phyloP scores from a whole-genome alignment of 768 basidiomycete species.

The Tricholoma terreum region DNA sequence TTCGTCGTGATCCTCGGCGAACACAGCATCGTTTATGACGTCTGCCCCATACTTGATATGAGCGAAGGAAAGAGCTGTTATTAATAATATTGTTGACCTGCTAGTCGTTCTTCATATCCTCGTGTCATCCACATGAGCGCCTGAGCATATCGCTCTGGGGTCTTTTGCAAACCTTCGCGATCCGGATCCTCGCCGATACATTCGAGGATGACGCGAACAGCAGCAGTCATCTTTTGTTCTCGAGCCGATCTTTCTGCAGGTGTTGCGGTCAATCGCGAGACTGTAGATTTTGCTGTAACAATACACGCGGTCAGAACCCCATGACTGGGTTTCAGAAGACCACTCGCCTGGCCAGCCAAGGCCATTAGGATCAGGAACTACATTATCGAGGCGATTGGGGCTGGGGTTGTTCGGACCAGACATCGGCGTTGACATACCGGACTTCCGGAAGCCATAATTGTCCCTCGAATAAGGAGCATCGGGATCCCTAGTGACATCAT shows the following conservation, averaged over 20 bases:
- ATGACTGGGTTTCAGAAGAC: background rate
- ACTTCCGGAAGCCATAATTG: slow-evolving; percentile 81
- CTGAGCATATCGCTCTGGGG: slow-evolving; percentile 95
- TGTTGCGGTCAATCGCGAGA: slow-evolving; percentile 79
- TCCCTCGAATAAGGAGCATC: slow-evolving; percentile 45
- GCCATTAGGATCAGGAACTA: slow-evolving; percentile 63
- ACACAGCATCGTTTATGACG: slow-evolving; percentile 97
- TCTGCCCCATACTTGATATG: slow-evolving; percentile 45
- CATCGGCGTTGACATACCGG: slow-evolving; percentile 64
- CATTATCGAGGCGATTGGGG: slow-evolving; percentile 36
- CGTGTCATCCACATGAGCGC: slow-evolving; percentile 99
- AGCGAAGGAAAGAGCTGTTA: slow-evolving; percentile 10
- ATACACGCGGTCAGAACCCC: slow-evolving; percentile 6
- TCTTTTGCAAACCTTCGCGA: slow-evolving; percentile 87
- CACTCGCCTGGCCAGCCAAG: slow-evolving; percentile 88
- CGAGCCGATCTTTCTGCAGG: slow-evolving; percentile 67
- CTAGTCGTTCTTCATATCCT: slow-evolving; percentile 94
- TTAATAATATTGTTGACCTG: slow-evolving; percentile 48
- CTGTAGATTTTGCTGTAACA: slow-evolving; percentile 79
- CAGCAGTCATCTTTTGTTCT: slow-evolving; percentile 73
- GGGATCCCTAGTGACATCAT: background rate
- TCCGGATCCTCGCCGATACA: slow-evolving; percentile 98
- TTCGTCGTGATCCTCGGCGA: slow-evolving; percentile 98
- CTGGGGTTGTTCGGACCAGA: slow-evolving; percentile 27
- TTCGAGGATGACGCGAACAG: slow-evolving; percentile 90